Conservation (phyloP, 2,329 filamentous ascomycete genomes). For the Herpotrichia juniperi region DNA sequence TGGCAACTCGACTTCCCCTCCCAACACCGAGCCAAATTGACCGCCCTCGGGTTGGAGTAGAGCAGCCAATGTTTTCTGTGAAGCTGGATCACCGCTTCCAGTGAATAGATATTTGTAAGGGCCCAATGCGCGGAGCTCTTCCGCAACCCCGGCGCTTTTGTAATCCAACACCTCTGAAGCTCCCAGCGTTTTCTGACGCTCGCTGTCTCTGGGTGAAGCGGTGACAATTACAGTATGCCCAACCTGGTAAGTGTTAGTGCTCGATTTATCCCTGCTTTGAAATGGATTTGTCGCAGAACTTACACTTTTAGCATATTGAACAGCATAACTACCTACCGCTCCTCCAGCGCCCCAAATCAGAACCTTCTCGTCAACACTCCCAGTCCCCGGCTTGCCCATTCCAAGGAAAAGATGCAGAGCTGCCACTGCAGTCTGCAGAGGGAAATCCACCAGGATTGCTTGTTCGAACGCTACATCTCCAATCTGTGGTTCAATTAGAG, state of each 20-base stretch:
- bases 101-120: slow-evolving; percentile 35
- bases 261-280: neutral
- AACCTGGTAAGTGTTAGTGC: slow-evolving; percentile 25
- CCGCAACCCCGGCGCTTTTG: slow-evolving; percentile 29
- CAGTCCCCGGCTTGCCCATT: slow-evolving; percentile 26
- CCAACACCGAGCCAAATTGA: slow-evolving; percentile 27
- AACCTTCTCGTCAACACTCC: slow-evolving; percentile 26
- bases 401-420: slow-evolving; percentile 34
- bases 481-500: slow-evolving; percentile 23
- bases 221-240: slow-evolving; percentile 33
- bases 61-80: slow-evolving; percentile 29
- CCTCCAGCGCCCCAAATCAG: slow-evolving; percentile 36
- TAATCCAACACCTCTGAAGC: slow-evolving; percentile 31
- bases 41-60: slow-evolving; percentile 27
- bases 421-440: slow-evolving; percentile 34
- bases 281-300: slow-evolving; percentile 6
- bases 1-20: slow-evolving; percentile 26
- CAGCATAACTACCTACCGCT: slow-evolving; percentile 32
- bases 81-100: slow-evolving; percentile 30
- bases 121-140: slow-evolving; percentile 23
- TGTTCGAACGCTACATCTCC: slow-evolving; percentile 32
- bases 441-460: slow-evolving; percentile 30
- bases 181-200: slow-evolving; percentile 29
- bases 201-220: slow-evolving; percentile 27
- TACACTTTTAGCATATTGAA: slow-evolving; percentile 31